Evolutionary conservation across 2,329 filamentous ascomycete species (phyloP).

Genomic region (Peltaster fructicola): DNA sequence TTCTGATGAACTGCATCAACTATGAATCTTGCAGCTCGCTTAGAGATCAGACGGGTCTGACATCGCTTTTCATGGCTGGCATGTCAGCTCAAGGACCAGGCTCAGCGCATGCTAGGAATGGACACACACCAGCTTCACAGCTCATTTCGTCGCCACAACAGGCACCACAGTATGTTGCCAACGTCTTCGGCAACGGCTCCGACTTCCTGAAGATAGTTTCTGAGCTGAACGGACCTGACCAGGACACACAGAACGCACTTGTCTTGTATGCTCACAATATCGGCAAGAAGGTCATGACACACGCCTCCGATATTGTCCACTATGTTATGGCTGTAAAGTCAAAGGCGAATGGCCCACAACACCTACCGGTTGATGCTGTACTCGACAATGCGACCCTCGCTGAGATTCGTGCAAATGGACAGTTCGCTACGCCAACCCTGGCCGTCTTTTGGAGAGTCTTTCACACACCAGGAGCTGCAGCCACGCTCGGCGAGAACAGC

Average conservation of each 20-base stretch:
- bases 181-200: background rate
- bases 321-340: conserved; percentile 1
- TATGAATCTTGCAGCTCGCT: conserved; percentile 1
- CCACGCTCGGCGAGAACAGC: conserved; percentile 61
- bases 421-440: conserved; percentile 67
- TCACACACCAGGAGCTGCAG: conserved; percentile 80
- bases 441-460: too few species aligned
- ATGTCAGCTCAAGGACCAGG: conserved; percentile 1
- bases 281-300: conserved; percentile 1
- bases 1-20: background rate
- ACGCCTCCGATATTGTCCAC: background rate
- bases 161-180: background rate
- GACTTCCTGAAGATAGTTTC: conserved; percentile 1
- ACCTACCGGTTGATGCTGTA: conserved; percentile 62
- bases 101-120: background rate
- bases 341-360: conserved; percentile 1
- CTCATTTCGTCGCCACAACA: background rate
- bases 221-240: background rate
- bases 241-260: conserved; percentile 1
- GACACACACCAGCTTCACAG: background rate
- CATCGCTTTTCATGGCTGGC: too few species aligned
- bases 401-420: conserved; percentile 74
- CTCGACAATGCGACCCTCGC: conserved; percentile 93
- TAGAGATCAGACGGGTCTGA: conserved; percentile 1
- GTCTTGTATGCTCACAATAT: background rate